These are phyloP conservation scores for Cutaneotrichosporon cavernicola DNA, from an alignment of 1,284 basidiomycete genomes.

Conservation along the genomic window DNA sequence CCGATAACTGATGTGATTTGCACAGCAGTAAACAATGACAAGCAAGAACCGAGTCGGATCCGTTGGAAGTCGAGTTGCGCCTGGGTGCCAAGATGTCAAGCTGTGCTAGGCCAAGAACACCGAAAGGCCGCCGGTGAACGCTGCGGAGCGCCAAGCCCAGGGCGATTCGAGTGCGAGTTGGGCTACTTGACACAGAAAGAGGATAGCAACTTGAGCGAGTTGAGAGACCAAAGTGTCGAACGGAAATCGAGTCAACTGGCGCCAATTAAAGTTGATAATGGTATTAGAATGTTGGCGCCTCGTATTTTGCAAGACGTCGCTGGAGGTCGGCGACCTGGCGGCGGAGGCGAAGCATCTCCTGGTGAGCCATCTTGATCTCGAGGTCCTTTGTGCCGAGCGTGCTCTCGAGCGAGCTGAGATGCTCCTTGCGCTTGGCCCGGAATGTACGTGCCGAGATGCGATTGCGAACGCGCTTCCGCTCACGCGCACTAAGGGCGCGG, in stretches of 20 bases:
- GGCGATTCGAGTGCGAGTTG: background rate
- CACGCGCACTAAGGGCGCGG: conserved; percentile 46
- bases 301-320: conserved; percentile 39
- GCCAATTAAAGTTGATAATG: background rate
- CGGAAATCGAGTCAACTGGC: background rate
- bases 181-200: background rate
- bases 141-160: background rate
- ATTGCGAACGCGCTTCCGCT: conserved; percentile 52
- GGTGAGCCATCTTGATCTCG: conserved; percentile 44
- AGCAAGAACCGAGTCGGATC: background rate
- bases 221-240: background rate
- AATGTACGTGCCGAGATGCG: conserved; percentile 53
- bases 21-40: background rate
- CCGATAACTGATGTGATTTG: background rate
- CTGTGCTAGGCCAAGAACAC: background rate
- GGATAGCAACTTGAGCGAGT: background rate
- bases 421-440: conserved; percentile 52
- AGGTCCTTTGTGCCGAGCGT: conserved; percentile 45
- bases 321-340: conserved; percentile 43
- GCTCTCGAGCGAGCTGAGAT: conserved; percentile 45
- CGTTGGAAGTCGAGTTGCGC: background rate
- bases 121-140: background rate
- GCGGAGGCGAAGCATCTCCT: conserved; percentile 44
- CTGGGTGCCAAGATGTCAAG: background rate
- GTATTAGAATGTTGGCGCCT: conserved; percentile 14